Percentiles rank a stretch among this genome's conserved stretches.
phyloP scores from a whole-genome alignment of 768 basidiomycete genomes.

The Cubamyces sp. region DNA sequence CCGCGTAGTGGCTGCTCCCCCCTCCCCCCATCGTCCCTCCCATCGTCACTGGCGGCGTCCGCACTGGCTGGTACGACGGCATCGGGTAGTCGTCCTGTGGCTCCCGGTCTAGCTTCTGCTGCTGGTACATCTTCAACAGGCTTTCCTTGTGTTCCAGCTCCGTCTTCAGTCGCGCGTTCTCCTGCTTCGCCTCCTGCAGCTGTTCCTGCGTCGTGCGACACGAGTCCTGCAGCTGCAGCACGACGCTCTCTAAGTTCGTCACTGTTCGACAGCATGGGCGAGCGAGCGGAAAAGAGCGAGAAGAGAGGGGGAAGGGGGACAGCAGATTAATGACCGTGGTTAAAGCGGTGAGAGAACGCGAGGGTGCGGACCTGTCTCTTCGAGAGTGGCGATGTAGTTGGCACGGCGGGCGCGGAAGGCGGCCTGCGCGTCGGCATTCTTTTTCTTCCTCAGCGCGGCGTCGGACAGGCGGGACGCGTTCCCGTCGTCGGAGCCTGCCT shows the following conservation, averaged over 20 bases:
- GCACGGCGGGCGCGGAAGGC: constrained; percentile 81
- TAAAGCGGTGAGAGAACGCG: constrained; percentile 12
- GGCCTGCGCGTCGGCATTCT: constrained; percentile 89
- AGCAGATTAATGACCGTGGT: constrained; percentile 20
- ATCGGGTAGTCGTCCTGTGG: constrained; percentile 26
- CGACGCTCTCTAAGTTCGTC: constrained; percentile 83
- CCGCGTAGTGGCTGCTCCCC: constrained; percentile 41
- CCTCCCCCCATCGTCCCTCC: constrained; percentile 31
- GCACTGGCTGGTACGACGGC: constrained; percentile 36
- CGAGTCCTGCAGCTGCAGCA: constrained; percentile 81
- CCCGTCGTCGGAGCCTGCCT: constrained; percentile 44
- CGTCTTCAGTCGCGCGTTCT: constrained; percentile 65
- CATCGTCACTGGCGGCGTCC: constrained; percentile 29
- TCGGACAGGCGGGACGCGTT: constrained; percentile 56
- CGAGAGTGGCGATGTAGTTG: constrained; percentile 86
- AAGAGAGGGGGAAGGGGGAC: neutral
- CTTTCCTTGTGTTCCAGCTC: constrained; percentile 75
- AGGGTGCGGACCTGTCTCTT: constrained; percentile 64
- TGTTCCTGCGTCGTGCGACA: constrained; percentile 70
- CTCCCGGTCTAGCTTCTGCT: constrained; percentile 56
- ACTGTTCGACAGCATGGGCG: constrained; percentile 40
- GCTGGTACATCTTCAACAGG: constrained; percentile 65
- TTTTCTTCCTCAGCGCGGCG: constrained; percentile 79
- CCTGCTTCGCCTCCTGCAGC: constrained; percentile 61
- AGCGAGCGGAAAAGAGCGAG: neutral